Base-by-base conservation (phyloP, 495 filamentous ascomycete genomes). In the Evernia prunastri region DNA sequence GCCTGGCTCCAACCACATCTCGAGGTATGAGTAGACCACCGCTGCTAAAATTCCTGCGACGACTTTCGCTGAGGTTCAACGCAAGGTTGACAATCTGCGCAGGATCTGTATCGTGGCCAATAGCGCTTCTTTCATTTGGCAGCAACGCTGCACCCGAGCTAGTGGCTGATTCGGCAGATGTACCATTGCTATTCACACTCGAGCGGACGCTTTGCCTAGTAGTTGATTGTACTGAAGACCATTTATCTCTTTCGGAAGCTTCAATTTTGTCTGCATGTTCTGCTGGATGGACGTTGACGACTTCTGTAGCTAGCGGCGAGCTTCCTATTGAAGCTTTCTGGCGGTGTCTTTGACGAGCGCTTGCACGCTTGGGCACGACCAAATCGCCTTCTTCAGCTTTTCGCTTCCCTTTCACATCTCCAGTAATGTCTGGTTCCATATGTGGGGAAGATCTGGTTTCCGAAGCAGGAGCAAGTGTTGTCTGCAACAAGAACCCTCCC, bases 51-150 rank as follows among this genome's bases (percentile, higher is more conserved):
- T 79, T 77, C 61, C 87, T 80, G 61, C 85, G 82, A 59, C 92
- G 81, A 39, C 89, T 92, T 71, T 96, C 90, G 76, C 89, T 96
- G 58, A 97, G 75, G 70, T 87, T 93, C 71, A 97, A 76, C 3
- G 92, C 92, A 74, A 97, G 86, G 69, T 89, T 91, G 43, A 97
- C 90, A 63, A 97, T 92, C 73, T 96, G 89, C 25, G 89, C 80
- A 27, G 90, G 86, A 68, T 97, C 91, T 23, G 83, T 76, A 74
- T 91, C 88, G 17, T 89, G 69, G 0, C 76, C 79, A 45, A 70
- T 58, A 10, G 69, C 53, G 53, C 66, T 58, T 45, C 54, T 60
- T 33, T 15, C 49, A 39, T 35, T 47, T n/a, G 25, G 39, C 31
- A 35, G 49, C 57, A 25, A 27, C 20, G 20, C 37, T 15, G 56